A percentile compares a stretch with the other conserved stretches of the same genome.
Evolutionary conservation across 164 flowering plant species (phyloP).

Genomic region (Houttuynia cordata): DNA sequence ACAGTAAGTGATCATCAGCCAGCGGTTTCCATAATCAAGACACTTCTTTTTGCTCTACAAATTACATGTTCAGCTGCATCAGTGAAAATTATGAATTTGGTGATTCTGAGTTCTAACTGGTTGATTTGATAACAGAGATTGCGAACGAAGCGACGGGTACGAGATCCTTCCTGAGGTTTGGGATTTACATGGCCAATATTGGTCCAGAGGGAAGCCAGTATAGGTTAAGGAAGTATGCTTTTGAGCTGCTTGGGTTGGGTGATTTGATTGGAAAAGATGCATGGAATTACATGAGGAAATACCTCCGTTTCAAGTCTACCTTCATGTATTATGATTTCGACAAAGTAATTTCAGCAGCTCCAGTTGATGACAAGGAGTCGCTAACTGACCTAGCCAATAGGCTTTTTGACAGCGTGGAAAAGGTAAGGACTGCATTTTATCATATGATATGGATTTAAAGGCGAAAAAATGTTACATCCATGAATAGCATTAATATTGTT

Average conservation of each 20-base stretch:
- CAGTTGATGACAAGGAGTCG: slow-evolving; percentile 46
- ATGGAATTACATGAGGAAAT: slow-evolving; percentile 50
- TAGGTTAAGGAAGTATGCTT: slow-evolving; percentile 56
- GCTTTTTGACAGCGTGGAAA: slow-evolving; percentile 64
- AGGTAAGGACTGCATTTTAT: slow-evolving; percentile 26
- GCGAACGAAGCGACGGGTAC: slow-evolving; percentile 77
- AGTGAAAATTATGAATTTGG: no score
- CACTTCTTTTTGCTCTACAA: no score
- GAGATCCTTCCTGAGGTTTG: slow-evolving; percentile 62
- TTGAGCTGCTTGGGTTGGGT: slow-evolving; percentile 65
- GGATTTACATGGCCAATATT: slow-evolving; percentile 51
- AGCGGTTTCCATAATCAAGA: no score
- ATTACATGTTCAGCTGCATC: no score
- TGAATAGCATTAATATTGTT: no score
- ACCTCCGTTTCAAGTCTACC: slow-evolving; percentile 54
- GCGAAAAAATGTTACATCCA: no score
- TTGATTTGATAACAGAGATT: slow-evolving; percentile 29
- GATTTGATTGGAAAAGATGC: slow-evolving; percentile 64
- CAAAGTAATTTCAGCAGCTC: slow-evolving; percentile 62
- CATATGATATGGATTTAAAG: no score
- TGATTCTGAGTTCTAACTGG: no score
- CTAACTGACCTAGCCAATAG: slow-evolving; percentile 64
- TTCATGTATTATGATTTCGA: slow-evolving; percentile 88
- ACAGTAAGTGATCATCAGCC: slow-evolving; percentile 39
- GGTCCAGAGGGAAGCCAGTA: slow-evolving; percentile 42